Percentiles rank a stretch among this genome's conserved stretches.
Conservation (phyloP, 805 yeast genomes). For the Grigorovia transvaalensis region DNA sequence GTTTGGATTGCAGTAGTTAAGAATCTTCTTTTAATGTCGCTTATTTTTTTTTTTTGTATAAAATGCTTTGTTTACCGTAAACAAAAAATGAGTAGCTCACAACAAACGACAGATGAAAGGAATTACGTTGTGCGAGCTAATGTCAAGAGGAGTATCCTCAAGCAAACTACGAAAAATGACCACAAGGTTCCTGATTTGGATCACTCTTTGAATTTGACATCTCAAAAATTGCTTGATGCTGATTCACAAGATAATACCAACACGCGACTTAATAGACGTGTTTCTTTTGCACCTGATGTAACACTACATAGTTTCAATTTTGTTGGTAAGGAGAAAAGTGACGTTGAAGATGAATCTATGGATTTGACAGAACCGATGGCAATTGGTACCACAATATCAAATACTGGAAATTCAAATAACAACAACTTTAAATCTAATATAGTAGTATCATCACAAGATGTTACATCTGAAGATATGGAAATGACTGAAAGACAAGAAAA, state of each 20-base stretch:
- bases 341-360: conserved; percentile 1
- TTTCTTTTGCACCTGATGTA: conserved; percentile 70
- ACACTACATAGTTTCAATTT: conserved; percentile 49
- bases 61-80: background rate
- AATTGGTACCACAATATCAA: background rate
- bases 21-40: background rate
- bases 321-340: conserved; percentile 14
- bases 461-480: conserved; percentile 1
- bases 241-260: background rate
- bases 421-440: background rate
- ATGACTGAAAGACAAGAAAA: conserved; percentile 3
- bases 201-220: background rate
- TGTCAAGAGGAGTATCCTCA: conserved; percentile 8
- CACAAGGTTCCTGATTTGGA: background rate
- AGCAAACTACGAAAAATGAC: background rate
- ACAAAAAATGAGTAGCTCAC: background rate
- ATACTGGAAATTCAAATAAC: background rate
- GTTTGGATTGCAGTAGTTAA: too few relatives aligned
- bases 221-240: background rate
- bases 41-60: background rate
- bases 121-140: background rate
- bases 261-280: conserved; percentile 35
- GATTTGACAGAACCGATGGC: conserved; percentile 5
- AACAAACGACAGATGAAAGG: background rate
- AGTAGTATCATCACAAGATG: background rate